A percentile compares a stretch with the other conserved stretches of the same genome.
Conservation (phyloP, 345 rosid species). For the Lepidium aucheri region DNA sequence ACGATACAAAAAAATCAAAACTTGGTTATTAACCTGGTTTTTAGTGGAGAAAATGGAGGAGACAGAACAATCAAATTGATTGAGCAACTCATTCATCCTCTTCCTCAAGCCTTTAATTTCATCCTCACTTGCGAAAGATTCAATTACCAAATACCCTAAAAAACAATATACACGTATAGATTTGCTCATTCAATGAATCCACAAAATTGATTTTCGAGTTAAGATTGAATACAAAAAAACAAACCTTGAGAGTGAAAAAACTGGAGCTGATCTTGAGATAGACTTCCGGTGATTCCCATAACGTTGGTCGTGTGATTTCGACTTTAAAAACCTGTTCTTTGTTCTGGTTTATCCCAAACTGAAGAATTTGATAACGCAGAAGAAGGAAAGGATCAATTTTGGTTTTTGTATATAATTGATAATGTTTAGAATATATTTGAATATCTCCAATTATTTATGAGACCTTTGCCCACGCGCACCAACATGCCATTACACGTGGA, state of each 20-base stretch:
- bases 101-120: slow-evolving; percentile 58
- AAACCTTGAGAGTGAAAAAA: slow-evolving; percentile 45
- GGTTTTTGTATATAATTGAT: too few species aligned
- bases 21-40: slow-evolving; percentile 63
- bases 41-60: slow-evolving; percentile 85
- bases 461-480: not conserved
- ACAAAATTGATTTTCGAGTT: too few species aligned
- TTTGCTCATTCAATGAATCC: too few species aligned
- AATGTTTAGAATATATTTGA: too few species aligned
- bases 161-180: too few species aligned
- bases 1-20: not conserved
- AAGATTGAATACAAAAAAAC: not conserved
- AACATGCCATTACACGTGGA: too few species aligned
- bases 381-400: too few species aligned
- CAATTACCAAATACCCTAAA: slow-evolving; percentile 70
- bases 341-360: too few species aligned
- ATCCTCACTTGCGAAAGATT: slow-evolving; percentile 56
- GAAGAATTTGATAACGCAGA: too few species aligned
- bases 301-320: not conserved
- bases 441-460: not conserved
- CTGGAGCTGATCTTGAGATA: slow-evolving; percentile 53
- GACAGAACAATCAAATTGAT: slow-evolving; percentile 49
- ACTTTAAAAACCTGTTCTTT: too few species aligned
- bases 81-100: slow-evolving; percentile 59
- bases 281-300: slow-evolving; percentile 53